Evolutionary conservation across 2,329 filamentous ascomycete species (phyloP).

Genomic region (Botrytis squamosa): DNA sequence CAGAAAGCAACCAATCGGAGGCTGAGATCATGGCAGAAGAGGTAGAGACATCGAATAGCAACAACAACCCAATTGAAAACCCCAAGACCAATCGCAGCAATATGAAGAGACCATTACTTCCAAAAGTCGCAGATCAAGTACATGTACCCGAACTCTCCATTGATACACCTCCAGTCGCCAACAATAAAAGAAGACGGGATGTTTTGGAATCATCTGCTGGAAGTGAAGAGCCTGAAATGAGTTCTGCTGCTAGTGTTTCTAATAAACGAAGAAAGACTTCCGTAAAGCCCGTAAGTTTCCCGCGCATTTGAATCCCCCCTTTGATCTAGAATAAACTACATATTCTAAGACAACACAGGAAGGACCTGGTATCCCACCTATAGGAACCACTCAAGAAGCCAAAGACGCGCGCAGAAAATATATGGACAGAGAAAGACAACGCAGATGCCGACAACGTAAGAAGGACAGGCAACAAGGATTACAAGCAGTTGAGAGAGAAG

Average conservation of each 20-base stretch:
- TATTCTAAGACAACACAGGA: background rate
- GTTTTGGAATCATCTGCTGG: background rate
- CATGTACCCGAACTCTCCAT: background rate
- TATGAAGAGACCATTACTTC: background rate
- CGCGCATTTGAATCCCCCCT: background rate
- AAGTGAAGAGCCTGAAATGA: background rate
- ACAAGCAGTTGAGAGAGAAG: background rate
- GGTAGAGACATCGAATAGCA: background rate
- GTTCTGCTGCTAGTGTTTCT: background rate
- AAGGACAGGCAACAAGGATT: slow-evolving; percentile 10
- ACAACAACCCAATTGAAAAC: background rate
- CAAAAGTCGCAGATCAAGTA: background rate
- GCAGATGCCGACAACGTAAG: slow-evolving; percentile 14
- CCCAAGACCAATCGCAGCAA: background rate
- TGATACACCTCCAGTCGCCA: background rate
- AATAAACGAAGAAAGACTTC: slow-evolving; percentile 2
- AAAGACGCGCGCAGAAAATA: slow-evolving; percentile 11
- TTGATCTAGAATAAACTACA: background rate
- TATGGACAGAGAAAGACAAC: slow-evolving; percentile 18
- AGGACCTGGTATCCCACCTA: slow-evolving; percentile 4
- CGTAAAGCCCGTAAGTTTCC: background rate
- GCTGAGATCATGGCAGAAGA: background rate
- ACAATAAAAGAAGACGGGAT: slow-evolving; percentile 2
- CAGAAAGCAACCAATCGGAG: background rate
- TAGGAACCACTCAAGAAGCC: slow-evolving; percentile 1